Evolutionary conservation across 768 basidiomycete species (phyloP).

Genomic region (Boletus reticulatus): DNA sequence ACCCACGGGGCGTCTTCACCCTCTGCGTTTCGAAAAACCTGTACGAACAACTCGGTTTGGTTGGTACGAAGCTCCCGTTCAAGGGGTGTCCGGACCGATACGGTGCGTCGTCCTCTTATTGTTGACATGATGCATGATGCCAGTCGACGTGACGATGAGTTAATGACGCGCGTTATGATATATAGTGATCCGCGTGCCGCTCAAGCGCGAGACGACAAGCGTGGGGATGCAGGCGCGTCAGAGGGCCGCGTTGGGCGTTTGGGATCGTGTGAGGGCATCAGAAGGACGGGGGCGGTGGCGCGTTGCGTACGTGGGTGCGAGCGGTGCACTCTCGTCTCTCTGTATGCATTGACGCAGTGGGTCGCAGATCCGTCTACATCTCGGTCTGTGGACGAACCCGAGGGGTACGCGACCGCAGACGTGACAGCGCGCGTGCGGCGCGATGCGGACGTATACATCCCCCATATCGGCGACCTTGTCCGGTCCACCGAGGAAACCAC

Average conservation of each 20-base stretch:
- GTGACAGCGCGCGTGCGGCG: slow-evolving; percentile 25
- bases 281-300: slow-evolving; percentile 41
- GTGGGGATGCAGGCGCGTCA: slow-evolving; percentile 37
- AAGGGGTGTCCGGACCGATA: slow-evolving; percentile 46
- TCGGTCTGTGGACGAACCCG: not conserved
- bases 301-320: slow-evolving; percentile 35
- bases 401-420: not conserved
- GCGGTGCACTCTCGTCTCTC: slow-evolving; percentile 10
- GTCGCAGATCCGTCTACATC: not conserved
- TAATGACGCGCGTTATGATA: not conserved
- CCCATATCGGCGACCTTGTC: slow-evolving; percentile 32
- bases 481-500: slow-evolving; percentile 29
- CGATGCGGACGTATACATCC: slow-evolving; percentile 40
- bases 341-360: not conserved
- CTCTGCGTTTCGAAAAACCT: slow-evolving; percentile 53
- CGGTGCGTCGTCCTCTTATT: slow-evolving; percentile 37
- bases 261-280: slow-evolving; percentile 46
- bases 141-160: too few relatives aligned
- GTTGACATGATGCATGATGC: too few relatives aligned
- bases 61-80: slow-evolving; percentile 55
- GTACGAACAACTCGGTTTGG: slow-evolving; percentile 60
- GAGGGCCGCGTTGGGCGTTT: slow-evolving; percentile 40
- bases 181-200: slow-evolving; percentile 47
- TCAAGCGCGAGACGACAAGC: slow-evolving; percentile 41
- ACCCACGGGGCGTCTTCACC: slow-evolving; percentile 58